phyloP scores from a whole-genome alignment of 2,329 filamentous ascomycete species.

The Sporothrix mexicana region DNA sequence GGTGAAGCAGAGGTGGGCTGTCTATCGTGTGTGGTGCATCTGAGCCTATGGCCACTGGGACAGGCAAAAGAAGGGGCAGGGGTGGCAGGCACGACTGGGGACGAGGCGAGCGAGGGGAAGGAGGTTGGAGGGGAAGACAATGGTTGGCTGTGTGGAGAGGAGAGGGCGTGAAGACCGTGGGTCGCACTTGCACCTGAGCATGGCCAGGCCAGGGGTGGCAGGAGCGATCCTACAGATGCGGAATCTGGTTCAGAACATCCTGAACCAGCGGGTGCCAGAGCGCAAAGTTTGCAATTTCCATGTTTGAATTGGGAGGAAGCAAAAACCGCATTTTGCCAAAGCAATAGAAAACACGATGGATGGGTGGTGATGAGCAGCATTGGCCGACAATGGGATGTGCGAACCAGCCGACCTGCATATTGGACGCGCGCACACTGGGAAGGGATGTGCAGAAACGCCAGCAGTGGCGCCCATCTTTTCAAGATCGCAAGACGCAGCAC shows the following conservation, averaged over 20 bases:
- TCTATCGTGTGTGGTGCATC: constrained; percentile 26
- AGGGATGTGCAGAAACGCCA: constrained; percentile 3
- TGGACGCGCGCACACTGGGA: background rate
- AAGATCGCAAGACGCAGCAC: constrained; percentile 14
- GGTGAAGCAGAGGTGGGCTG: constrained; percentile 19
- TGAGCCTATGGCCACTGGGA: constrained; percentile 9
- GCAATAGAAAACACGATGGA: background rate
- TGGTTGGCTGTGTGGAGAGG: constrained; percentile 27
- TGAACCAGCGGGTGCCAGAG: background rate
- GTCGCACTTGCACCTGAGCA: constrained; percentile 13
- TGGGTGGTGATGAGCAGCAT: constrained; percentile 16
- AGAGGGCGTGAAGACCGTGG: background rate
- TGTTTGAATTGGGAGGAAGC: background rate
- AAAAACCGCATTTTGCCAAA: constrained; percentile 14
- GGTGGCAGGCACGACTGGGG: constrained; percentile 14
- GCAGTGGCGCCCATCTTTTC: constrained; percentile 2
- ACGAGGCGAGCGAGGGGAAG: constrained; percentile 25
- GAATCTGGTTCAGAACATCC: constrained; percentile 24
- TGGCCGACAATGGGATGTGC: constrained; percentile 19
- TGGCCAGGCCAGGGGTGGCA: constrained; percentile 17
- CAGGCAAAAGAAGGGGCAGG: background rate
- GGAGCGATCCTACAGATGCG: constrained; percentile 16
- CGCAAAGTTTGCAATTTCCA: constrained; percentile 26
- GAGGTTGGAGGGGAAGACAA: constrained; percentile 18
- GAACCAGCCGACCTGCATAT: constrained; percentile 17